Evolutionary conservation across 2,329 filamentous ascomycete species (phyloP).

Genomic region (Fusarium robinianum): DNA sequence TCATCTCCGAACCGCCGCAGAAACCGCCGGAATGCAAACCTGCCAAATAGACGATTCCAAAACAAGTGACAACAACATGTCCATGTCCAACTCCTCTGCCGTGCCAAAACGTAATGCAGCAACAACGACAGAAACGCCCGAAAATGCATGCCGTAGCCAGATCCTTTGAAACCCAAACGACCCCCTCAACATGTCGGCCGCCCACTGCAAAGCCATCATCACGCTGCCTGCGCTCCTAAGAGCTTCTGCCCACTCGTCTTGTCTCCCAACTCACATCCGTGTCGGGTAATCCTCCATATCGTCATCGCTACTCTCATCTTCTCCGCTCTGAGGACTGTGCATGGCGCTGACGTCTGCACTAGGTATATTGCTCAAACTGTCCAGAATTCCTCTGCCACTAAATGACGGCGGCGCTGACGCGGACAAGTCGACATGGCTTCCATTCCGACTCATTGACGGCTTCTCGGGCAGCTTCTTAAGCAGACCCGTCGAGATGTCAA

Average conservation of each 20-base stretch:
- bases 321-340: conserved; percentile 55
- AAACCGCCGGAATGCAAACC: conserved; percentile 23
- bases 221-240: too few species aligned
- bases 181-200: conserved; percentile 1
- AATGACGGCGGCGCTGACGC: conserved; percentile 40
- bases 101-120: conserved; percentile 30
- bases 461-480: conserved; percentile 73
- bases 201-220: background rate
- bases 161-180: conserved; percentile 19
- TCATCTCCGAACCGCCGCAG: conserved; percentile 24
- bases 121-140: conserved; percentile 37
- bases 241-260: background rate
- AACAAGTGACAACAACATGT: conserved; percentile 29
- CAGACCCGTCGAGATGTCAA: conserved; percentile 72
- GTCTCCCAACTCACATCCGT: conserved; percentile 20
- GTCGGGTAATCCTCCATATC: conserved; percentile 55
- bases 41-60: conserved; percentile 20
- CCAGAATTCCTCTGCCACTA: conserved; percentile 43
- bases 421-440: conserved; percentile 54
- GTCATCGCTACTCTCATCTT: conserved; percentile 58
- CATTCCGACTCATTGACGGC: conserved; percentile 64
- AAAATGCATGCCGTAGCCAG: conserved; percentile 33
- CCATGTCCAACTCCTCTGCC: conserved; percentile 36
- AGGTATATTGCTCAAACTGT: conserved; percentile 49
- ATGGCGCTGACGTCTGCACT: conserved; percentile 55